Evolutionary conservation across 306 rosid genomes (phyloP).

Genomic region (Rosa lucieae): DNA sequence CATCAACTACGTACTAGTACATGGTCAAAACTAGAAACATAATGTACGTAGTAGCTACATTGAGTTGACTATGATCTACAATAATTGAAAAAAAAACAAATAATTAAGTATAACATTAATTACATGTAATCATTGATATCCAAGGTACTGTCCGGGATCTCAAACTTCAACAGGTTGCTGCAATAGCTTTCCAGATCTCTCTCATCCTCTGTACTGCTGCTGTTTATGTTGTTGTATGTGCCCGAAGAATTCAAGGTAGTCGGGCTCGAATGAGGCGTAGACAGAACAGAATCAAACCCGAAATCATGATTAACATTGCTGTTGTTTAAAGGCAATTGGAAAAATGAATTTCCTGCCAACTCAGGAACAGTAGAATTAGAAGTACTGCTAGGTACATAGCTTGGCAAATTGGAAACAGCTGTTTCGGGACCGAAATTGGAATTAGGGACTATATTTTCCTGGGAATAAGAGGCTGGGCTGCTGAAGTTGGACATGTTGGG

Average conservation of each 20-base stretch:
- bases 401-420: conserved; percentile 28
- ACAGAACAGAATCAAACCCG: conserved; percentile 56
- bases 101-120: background rate
- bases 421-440: conserved; percentile 27
- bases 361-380: conserved; percentile 28
- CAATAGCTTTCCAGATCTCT: conserved; percentile 57
- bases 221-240: conserved; percentile 42
- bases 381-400: conserved; percentile 22
- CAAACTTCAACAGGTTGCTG: conserved; percentile 72
- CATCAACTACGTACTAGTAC: conserved; percentile 7
- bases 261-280: conserved; percentile 65
- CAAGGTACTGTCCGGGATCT: conserved; percentile 68
- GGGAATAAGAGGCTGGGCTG: conserved; percentile 31
- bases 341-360: conserved; percentile 33
- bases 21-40: background rate
- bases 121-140: conserved; percentile 73
- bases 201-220: conserved; percentile 72
- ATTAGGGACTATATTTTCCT: conserved; percentile 32
- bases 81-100: background rate
- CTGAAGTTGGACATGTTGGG: conserved; percentile 23
- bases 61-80: conserved; percentile 10
- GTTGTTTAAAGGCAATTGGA: conserved; percentile 31
- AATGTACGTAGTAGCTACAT: conserved; percentile 4
- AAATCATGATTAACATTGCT: conserved; percentile 21
- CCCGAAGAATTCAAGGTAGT: conserved; percentile 67